Evolutionary conservation across 768 basidiomycete genomes (phyloP).

Genomic region (Lactarius tabidus): DNA sequence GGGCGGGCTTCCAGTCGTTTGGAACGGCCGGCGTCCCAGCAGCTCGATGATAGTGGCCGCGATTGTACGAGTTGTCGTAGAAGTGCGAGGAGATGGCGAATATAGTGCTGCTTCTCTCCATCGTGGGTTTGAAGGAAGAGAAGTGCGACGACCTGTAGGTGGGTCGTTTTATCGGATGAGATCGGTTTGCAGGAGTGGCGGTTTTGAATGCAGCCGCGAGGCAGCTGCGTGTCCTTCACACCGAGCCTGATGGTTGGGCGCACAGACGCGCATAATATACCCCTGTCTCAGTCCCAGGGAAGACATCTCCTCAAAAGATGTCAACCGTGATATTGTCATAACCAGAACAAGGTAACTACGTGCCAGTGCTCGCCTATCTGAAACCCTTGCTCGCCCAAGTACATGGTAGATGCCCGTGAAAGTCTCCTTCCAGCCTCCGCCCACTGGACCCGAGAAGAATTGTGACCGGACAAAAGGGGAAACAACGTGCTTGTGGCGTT

Average conservation of each 20-base stretch:
- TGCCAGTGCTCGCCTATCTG: conserved; percentile 11
- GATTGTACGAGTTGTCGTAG: conserved; percentile 17
- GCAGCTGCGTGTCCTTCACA: conserved; percentile 15
- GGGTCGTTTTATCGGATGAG: background rate
- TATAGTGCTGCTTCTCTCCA: conserved; percentile 24
- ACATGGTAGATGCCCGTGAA: background rate
- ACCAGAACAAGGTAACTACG: background rate
- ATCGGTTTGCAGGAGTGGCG: background rate
- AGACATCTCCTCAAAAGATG: background rate
- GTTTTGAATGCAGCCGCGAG: conserved; percentile 19
- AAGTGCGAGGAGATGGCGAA: conserved; percentile 22
- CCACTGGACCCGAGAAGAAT: background rate
- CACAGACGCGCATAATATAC: conserved; percentile 2
- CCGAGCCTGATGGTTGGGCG: conserved; percentile 4
- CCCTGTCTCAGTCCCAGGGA: background rate
- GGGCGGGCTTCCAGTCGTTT: conserved; percentile 20
- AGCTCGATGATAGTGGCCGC: conserved; percentile 6
- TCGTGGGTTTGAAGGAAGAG: background rate
- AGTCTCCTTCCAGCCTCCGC: background rate
- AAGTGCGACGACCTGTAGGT: background rate
- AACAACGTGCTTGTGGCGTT: conserved; percentile 21
- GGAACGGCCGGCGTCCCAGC: conserved; percentile 6
- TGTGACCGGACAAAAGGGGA: background rate
- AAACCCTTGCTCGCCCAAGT: background rate
- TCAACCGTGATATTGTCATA: background rate